A percentile compares a stretch with the other conserved stretches of the same genome.
These are phyloP conservation scores for Fusarium sp. DNA, from an alignment of 2,329 filamentous ascomycete genomes.

Conservation along the genomic window DNA sequence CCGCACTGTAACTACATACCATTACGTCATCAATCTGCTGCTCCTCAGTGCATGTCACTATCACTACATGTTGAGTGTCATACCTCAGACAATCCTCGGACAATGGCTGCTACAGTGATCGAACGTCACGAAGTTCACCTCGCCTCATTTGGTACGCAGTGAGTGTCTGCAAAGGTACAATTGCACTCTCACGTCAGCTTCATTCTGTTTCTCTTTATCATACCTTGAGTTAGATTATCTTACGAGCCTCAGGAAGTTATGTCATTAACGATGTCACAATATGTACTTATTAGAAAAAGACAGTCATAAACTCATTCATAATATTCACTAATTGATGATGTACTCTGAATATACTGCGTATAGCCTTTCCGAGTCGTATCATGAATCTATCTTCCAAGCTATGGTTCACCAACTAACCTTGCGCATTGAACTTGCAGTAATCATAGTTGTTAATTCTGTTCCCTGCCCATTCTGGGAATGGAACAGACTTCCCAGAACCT, in stretches of 20 bases:
- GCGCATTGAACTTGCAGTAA: constrained; percentile 8
- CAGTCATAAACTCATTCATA: no score
- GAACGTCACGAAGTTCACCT: background rate
- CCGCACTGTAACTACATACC: background rate
- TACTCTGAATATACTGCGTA: no score
- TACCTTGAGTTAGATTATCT: no score
- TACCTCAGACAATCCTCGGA: no score
- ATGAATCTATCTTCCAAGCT: background rate
- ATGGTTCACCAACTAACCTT: background rate
- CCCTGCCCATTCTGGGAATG: constrained; percentile 67
- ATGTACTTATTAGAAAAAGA: no score
- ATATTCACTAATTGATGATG: no score
- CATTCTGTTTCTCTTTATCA: background rate
- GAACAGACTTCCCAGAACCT: constrained; percentile 56
- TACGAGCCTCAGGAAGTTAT: no score
- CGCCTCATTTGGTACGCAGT: no score
- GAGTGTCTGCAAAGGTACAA: no score
- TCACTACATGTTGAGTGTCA: no score
- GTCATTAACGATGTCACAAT: background rate
- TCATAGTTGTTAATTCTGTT: constrained; percentile 54
- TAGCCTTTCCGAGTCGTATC: no score
- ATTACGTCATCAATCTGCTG: background rate
- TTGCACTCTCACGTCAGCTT: background rate
- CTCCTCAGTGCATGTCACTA: background rate
- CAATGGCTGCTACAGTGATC: no score